phyloP scores from a whole-genome alignment of 805 yeast species.

The Candida ortonii region DNA sequence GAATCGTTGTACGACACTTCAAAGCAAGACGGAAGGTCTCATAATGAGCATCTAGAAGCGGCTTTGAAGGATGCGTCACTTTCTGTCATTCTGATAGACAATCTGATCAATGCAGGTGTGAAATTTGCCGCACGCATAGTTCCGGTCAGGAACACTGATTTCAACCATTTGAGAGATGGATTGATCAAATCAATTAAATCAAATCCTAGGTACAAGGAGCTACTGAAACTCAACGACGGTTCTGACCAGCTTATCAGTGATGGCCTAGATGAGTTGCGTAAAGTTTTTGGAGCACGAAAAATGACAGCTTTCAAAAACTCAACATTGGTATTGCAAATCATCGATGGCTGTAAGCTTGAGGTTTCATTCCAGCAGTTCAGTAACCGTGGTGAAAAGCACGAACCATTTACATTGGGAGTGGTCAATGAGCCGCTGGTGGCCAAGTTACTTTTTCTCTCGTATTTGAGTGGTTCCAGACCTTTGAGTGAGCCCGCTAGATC shows the following conservation, averaged over 20 bases:
- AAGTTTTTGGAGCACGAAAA: slow-evolving; percentile 53
- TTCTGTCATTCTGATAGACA: slow-evolving; percentile 52
- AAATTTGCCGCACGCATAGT: slow-evolving; percentile 71
- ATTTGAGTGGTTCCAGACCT: slow-evolving; percentile 68
- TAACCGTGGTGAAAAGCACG: slow-evolving; percentile 32
- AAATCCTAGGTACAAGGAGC: slow-evolving; percentile 53
- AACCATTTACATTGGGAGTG: slow-evolving; percentile 46
- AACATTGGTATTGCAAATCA: slow-evolving; percentile 56
- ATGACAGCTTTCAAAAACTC: slow-evolving; percentile 78
- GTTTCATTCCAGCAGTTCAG: slow-evolving; percentile 42
- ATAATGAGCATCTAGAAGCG: slow-evolving; percentile 37
- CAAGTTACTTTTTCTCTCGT: slow-evolving; percentile 68
- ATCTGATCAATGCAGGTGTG: slow-evolving; percentile 56
- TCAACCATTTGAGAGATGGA: slow-evolving; percentile 86
- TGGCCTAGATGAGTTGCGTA: slow-evolving; percentile 68
- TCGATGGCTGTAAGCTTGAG: slow-evolving; percentile 44
- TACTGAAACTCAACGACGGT: slow-evolving; percentile 42
- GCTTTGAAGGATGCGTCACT: slow-evolving; percentile 51
- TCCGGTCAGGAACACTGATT: slow-evolving; percentile 90
- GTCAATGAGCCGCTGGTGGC: slow-evolving; percentile 62
- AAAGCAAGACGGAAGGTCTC: slow-evolving; percentile 23
- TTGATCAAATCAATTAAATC: slow-evolving; percentile 76
- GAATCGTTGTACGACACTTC: slow-evolving; percentile 29
- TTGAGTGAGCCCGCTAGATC: slow-evolving; percentile 42
- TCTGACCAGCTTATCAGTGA: slow-evolving; percentile 28